Conservation (phyloP, 2,329 filamentous ascomycete genomes). For the Arthrobotrys conoides region DNA sequence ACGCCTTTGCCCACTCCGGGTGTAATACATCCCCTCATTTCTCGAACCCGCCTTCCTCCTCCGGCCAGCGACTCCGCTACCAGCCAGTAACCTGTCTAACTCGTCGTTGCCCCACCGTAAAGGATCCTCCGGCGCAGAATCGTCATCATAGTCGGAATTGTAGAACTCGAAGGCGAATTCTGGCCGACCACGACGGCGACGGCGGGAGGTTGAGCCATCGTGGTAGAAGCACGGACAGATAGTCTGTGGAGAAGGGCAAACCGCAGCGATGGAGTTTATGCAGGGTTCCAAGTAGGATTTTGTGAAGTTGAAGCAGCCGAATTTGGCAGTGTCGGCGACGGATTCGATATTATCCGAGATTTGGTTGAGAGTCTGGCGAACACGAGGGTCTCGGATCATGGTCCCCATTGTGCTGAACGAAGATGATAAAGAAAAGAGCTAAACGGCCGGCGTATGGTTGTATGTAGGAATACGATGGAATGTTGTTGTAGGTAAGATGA, state of each 20-base stretch:
- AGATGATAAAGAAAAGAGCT: neutral
- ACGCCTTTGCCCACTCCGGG: conserved; percentile 68
- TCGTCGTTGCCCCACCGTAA: conserved; percentile 77
- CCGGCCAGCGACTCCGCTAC: conserved; percentile 68
- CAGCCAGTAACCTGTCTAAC: conserved; percentile 74
- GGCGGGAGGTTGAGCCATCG: conserved; percentile 71
- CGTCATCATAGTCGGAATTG: conserved; percentile 73
- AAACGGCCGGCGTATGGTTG: conserved; percentile 6
- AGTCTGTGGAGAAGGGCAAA: conserved; percentile 72
- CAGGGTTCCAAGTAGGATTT: conserved; percentile 76
- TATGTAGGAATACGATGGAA: neutral
- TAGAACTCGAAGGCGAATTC: conserved; percentile 79
- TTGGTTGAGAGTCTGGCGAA: conserved; percentile 78
- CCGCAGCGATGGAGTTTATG: conserved; percentile 71
- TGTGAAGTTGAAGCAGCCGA: conserved; percentile 76
- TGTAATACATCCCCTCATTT: conserved; percentile 64
- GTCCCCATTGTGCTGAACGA: conserved; percentile 45
- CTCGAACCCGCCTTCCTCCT: conserved; percentile 63
- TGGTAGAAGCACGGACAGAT: conserved; percentile 71
- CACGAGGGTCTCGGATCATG: conserved; percentile 69
- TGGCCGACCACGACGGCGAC: conserved; percentile 70
- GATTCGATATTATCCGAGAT: conserved; percentile 77
- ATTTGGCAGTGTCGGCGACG: conserved; percentile 77
- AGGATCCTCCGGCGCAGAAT: conserved; percentile 66
- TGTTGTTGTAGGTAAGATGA: conserved; percentile 34